Base-by-base conservation (phyloP, 75 land plant species). In the Adiantum capillusveneris region DNA sequence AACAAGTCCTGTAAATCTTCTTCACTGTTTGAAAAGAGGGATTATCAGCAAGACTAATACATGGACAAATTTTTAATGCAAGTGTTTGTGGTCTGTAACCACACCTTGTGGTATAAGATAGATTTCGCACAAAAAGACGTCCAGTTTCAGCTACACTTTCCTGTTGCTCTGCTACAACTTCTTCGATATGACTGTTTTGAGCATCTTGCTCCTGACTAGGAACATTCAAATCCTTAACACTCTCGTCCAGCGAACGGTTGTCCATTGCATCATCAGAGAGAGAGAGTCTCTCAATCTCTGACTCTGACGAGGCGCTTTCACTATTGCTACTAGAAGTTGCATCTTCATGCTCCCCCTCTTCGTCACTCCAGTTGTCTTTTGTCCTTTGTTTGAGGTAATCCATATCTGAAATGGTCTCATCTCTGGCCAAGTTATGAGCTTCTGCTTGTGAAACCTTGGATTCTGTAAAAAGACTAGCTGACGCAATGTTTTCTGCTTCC, bases 81-180 rank as follows among this genome's bases (percentile, higher is more conserved):
- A 13, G 12, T 9, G 42, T 7, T 7, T 39, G 7, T 9, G 7
- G 7, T 39, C 42, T 20, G 28, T 27, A 36, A 39, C 11, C 49
- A 1, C 71, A 89, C 98, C 78, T 94, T 56, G 98, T 71, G 57
- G 91, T 79, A 60, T 86, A 94, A 22, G 96, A 84, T 28, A 94
- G 83, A 75, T 94, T 94, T 19, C 96, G 79, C 29, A 94, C 73
- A 66, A 94, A 94, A 7, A 94, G 86, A 9, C 98, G 90, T 28
- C 81, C 80, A 55, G 77, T 80, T 34, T 93, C 85, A 43, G 80
- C 31, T 19, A 52, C 42, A 44, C 69, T 78, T 12, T 74, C 80
- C 24, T 59, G 59, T 44, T 54, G 41, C 25, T 30, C 21, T 34
- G 24, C 50, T 18, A 31, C 18, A 31, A 60, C 57, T 65, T 63